Percentiles rank a stretch among this genome's conserved stretches.
Conservation (phyloP, 139 green algal species). For the Coccomyxa sp. region DNA sequence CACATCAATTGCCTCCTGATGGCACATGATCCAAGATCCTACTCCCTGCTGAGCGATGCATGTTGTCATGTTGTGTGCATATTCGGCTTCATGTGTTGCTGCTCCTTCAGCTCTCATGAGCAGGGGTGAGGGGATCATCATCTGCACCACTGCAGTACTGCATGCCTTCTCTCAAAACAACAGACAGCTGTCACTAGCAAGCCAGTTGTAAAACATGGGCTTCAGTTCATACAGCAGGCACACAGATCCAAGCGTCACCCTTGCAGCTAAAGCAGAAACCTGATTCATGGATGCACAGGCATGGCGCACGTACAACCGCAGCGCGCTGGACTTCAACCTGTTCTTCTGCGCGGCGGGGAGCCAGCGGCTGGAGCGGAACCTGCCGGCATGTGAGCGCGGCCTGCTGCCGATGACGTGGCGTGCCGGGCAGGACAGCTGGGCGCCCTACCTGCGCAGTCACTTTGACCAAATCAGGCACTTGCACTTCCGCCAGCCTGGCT, state of each 20-base stretch:
- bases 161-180: too few relatives aligned
- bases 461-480: not conserved
- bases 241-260: too few relatives aligned
- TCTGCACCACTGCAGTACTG: too few relatives aligned
- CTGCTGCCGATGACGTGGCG: not conserved
- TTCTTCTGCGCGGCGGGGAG: not conserved
- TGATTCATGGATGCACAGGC: not conserved
- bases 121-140: too few relatives aligned
- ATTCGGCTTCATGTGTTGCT: not conserved
- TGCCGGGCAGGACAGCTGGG: not conserved
- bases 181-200: too few relatives aligned
- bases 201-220: too few relatives aligned
- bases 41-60: not conserved
- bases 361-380: not conserved
- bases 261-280: too few relatives aligned
- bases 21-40: not conserved
- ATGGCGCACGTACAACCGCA: conserved; percentile 1
- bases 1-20: not conserved
- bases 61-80: not conserved
- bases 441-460: not conserved
- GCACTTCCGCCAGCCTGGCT: not conserved
- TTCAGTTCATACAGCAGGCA: too few relatives aligned
- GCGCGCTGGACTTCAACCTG: conserved; percentile 1
- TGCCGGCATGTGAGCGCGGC: not conserved
- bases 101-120: too few relatives aligned